phyloP scores from a whole-genome alignment of 805 yeast genomes.

The Lachancea cidri region DNA sequence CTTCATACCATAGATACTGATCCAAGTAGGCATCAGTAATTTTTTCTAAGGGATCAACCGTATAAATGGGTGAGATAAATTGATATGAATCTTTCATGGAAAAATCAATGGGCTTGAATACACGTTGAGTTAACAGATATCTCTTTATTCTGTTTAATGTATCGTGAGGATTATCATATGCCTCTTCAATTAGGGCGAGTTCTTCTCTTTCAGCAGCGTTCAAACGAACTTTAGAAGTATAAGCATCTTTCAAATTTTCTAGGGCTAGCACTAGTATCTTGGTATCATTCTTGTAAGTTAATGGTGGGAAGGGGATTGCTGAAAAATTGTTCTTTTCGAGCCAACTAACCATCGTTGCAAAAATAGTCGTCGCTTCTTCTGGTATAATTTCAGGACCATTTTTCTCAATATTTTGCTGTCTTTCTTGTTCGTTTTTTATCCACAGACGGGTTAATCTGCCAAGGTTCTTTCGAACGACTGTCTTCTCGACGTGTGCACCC shows the following conservation, averaged over 20 bases:
- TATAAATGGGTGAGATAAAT: conserved; percentile 77
- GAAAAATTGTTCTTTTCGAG: conserved; percentile 74
- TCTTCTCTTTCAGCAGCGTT: conserved; percentile 90
- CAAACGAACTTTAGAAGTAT: conserved; percentile 66
- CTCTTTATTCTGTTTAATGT: conserved; percentile 79
- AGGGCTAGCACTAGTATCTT: conserved; percentile 83
- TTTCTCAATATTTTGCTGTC: conserved; percentile 72
- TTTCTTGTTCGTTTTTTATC: conserved; percentile 86
- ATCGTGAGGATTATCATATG: conserved; percentile 96
- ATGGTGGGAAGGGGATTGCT: conserved; percentile 91
- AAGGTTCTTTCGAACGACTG: conserved; percentile 87
- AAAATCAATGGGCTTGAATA: conserved; percentile 80
- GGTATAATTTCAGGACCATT: conserved; percentile 87
- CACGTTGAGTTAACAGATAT: conserved; percentile 78
- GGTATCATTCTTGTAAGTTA: conserved; percentile 88
- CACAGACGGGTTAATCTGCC: conserved; percentile 90
- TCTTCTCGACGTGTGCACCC: conserved; percentile 92
- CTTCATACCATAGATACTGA: conserved; percentile 95
- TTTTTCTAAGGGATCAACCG: conserved; percentile 87
- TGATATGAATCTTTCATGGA: conserved; percentile 91
- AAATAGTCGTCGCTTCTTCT: conserved; percentile 81
- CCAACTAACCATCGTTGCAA: conserved; percentile 88
- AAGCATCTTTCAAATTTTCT: conserved; percentile 80
- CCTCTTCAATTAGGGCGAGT: conserved; percentile 87
- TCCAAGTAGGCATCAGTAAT: conserved; percentile 94